These are phyloP conservation scores for Fistulifera solaris DNA, from an alignment of 108 stramenopile genomes.

Conservation along the genomic window DNA sequence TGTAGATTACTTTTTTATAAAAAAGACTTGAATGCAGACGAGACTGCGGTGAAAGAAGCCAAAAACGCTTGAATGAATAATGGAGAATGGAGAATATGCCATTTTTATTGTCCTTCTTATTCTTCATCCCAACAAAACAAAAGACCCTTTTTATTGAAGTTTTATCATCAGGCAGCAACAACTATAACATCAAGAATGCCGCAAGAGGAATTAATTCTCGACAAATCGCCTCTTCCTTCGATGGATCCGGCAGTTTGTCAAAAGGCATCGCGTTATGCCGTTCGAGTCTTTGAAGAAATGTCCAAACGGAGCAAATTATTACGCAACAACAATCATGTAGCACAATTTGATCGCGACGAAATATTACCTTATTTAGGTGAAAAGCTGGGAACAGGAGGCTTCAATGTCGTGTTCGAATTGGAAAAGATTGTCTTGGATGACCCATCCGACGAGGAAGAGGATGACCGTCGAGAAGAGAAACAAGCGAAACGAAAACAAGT, in stretches of 20 bases:
- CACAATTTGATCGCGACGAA: slow-evolving; percentile 43
- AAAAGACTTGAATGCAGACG: too few relatives aligned
- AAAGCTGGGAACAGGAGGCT: slow-evolving; percentile 41
- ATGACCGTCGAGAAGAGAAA: background rate
- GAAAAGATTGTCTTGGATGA: slow-evolving; percentile 32
- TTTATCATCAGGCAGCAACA: too few relatives aligned
- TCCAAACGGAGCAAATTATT: slow-evolving; percentile 36
- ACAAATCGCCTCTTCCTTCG: too few relatives aligned
- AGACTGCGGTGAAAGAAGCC: too few relatives aligned
- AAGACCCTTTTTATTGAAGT: too few relatives aligned
- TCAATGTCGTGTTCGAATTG: slow-evolving; percentile 47
- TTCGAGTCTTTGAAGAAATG: slow-evolving; percentile 45
- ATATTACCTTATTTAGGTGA: slow-evolving; percentile 41
- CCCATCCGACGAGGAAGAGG: slow-evolving; percentile 8
- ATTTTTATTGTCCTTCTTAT: too few relatives aligned
- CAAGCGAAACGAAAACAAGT: slow-evolving; percentile 16
- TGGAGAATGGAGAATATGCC: too few relatives aligned
- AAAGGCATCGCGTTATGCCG: slow-evolving; percentile 38
- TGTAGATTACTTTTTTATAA: too few relatives aligned
- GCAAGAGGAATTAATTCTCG: too few relatives aligned
- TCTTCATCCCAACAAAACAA: too few relatives aligned
- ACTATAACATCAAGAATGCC: too few relatives aligned
- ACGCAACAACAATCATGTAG: slow-evolving; percentile 22
- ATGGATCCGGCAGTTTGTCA: slow-evolving; percentile 42
- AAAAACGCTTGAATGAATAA: too few relatives aligned